A percentile compares a stretch with the other conserved stretches of the same genome.
Conservation (phyloP, 2,329 filamentous ascomycete genomes). For the Fusarium chaquense region DNA sequence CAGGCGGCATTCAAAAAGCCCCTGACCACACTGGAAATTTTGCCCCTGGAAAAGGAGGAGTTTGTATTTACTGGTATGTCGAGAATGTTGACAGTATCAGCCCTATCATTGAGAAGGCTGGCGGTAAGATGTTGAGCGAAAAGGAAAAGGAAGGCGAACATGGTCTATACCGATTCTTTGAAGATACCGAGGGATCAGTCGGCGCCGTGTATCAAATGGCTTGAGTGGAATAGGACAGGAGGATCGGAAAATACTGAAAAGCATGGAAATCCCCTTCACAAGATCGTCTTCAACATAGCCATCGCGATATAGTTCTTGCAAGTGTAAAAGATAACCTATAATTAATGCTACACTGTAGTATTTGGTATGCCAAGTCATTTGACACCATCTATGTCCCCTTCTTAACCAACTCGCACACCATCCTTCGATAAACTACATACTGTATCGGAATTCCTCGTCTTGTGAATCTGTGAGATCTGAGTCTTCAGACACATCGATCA, state of each 20-base stretch:
- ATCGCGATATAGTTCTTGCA: no score
- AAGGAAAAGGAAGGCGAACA: conserved; percentile 46
- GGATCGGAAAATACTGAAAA: background rate
- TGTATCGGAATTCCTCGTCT: conserved; percentile 46
- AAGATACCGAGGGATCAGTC: conserved; percentile 51
- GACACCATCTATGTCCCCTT: background rate
- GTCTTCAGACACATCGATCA: conserved; percentile 23
- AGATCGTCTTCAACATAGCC: background rate
- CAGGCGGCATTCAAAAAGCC: conserved; percentile 47
- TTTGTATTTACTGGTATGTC: conserved; percentile 49
- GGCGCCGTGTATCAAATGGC: conserved; percentile 50
- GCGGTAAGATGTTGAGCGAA: conserved; percentile 48
- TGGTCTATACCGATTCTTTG: conserved; percentile 49
- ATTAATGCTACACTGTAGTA: background rate
- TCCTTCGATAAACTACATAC: conserved; percentile 6
- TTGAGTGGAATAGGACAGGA: background rate
- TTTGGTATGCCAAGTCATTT: background rate
- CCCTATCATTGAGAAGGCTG: conserved; percentile 45
- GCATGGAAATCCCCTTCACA: background rate
- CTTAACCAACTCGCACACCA: background rate
- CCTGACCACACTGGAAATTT: conserved; percentile 45
- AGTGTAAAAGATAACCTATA: background rate
- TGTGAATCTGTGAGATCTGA: conserved; percentile 43
- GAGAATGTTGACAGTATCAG: conserved; percentile 47
- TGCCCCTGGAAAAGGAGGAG: conserved; percentile 45